Base-by-base conservation (phyloP, 768 basidiomycete species). In the Phaeotremella fagi region DNA sequence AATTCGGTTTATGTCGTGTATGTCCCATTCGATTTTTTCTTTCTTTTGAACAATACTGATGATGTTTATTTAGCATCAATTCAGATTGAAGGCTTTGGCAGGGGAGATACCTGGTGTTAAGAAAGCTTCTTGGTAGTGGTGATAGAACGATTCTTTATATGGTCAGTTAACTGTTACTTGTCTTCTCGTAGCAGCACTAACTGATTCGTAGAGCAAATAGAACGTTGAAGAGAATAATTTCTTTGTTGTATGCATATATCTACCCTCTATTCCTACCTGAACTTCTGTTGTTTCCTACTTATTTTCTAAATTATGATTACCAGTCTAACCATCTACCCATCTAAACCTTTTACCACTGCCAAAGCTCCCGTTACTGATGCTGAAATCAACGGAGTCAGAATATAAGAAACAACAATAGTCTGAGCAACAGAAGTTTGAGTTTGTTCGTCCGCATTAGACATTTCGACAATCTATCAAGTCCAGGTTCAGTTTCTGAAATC, bases 1-100 rank as follows among this genome's bases (percentile, higher is more conserved):
- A 92, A 75, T 94, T 95, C 75, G 89, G 82, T 0, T 72, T 95
- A 36, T 88, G 84, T 65, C 80, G 91, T 66, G 91, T 90, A 64
- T 16, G 73, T 76, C 3, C 29, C n/a, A 35, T 9, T 35, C 33
- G 33, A 35, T 35, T 35, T 33, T 33, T 33, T 33, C 31, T 16
- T 33, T 33, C 16, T 33, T 33, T 7, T 7, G 31, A 16, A 7
- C 12, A 18, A 25, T 36, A 16, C 15, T 31, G 56, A 54, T 57
- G 46, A 57, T 31, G n/a, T n/a, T 37, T 24, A 25, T 35, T 6
- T 65, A 95, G 92, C 88, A 81, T 78, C 90, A 92, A 77, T 95
- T 97, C 78, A 82, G 91, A 31, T 65, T 88, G 43, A 87, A 90
- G 68, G 92, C 90, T 0, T 77, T 88, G 48, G 78, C 78, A 29